Conservation (phyloP, 139 green algal species). For the Micromonas commoda region DNA sequence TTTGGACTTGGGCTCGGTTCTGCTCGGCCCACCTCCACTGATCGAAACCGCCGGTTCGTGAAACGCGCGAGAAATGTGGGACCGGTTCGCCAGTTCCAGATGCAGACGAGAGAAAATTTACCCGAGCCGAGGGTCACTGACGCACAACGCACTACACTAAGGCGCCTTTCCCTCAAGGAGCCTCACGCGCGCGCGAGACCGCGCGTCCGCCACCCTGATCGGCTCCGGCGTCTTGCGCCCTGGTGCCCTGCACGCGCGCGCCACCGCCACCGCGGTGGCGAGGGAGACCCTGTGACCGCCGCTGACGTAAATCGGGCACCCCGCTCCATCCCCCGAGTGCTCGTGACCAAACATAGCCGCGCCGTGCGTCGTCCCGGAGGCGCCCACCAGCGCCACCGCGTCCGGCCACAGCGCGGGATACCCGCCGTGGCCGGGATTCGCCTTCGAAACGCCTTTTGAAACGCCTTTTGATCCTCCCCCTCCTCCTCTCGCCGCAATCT, state of each 20-base stretch:
- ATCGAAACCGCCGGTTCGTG: too few relatives aligned
- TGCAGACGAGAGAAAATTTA: too few relatives aligned
- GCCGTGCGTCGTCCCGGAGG: background rate
- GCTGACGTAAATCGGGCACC: constrained; percentile 37
- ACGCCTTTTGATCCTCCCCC: too few relatives aligned
- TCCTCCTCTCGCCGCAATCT: too few relatives aligned
- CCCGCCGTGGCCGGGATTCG: background rate
- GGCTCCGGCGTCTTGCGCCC: constrained; percentile 35
- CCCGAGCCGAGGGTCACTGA: too few relatives aligned
- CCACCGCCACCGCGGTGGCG: constrained; percentile 18
- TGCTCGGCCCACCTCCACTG: too few relatives aligned
- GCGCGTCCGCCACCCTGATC: constrained; percentile 14
- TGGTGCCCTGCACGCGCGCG: constrained; percentile 21
- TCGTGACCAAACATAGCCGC: background rate
- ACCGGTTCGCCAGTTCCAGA: too few relatives aligned
- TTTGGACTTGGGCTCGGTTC: too few relatives aligned
- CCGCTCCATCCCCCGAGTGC: background rate
- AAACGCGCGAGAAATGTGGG: too few relatives aligned
- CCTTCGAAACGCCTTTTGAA: too few relatives aligned
- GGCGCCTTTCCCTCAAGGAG: background rate
- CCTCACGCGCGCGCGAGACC: background rate
- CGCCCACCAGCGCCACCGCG: background rate
- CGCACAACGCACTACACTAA: too few relatives aligned
- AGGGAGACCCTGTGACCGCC: constrained; percentile 25
- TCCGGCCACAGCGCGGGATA: background rate